phyloP scores from a whole-genome alignment of 2,329 filamentous ascomycete genomes.

The Hypoxylon sp. region DNA sequence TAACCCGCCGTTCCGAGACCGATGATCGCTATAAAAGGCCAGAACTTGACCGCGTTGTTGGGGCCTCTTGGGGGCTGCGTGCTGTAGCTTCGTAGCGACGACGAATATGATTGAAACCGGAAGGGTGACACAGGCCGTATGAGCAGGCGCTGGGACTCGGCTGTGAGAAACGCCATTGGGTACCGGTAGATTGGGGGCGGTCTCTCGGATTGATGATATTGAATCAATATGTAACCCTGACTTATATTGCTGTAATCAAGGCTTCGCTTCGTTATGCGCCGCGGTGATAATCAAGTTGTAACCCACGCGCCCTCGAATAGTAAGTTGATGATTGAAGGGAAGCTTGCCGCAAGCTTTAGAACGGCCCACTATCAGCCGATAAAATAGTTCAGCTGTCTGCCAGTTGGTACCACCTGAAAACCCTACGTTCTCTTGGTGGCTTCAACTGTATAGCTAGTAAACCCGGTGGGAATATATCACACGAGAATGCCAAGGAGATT shows the following conservation, averaged over 20 bases:
- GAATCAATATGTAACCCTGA: constrained; percentile 1
- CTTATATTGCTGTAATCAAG: background rate
- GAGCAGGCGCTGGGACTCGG: constrained; percentile 38
- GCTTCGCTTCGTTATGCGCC: constrained; percentile 21
- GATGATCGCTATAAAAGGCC: constrained; percentile 64
- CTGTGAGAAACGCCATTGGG: constrained; percentile 34
- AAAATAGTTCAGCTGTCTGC: constrained; percentile 1
- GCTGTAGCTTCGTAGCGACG: constrained; percentile 51
- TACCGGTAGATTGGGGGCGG: constrained; percentile 16
- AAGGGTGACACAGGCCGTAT: constrained; percentile 30
- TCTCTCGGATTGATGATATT: constrained; percentile 6
- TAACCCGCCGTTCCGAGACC: constrained; percentile 59
- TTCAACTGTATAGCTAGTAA: too few relatives aligned
- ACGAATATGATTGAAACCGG: constrained; percentile 24
- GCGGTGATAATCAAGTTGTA: constrained; percentile 10
- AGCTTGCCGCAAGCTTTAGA: constrained; percentile 16
- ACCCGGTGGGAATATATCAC: too few relatives aligned
- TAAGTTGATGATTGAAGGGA: constrained; percentile 12
- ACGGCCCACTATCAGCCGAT: constrained; percentile 31
- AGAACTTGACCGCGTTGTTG: constrained; percentile 60
- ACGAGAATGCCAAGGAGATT: too few relatives aligned
- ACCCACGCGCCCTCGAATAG: constrained; percentile 1
- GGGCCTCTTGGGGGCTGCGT: constrained; percentile 50
- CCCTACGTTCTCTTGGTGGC: too few relatives aligned
- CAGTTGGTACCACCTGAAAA: constrained; percentile 3